A percentile compares a stretch with the other conserved stretches of the same genome.
These are phyloP conservation scores for Globisporangium paddicum DNA, from an alignment of 352 stramenopile species.

Conservation along the genomic window DNA sequence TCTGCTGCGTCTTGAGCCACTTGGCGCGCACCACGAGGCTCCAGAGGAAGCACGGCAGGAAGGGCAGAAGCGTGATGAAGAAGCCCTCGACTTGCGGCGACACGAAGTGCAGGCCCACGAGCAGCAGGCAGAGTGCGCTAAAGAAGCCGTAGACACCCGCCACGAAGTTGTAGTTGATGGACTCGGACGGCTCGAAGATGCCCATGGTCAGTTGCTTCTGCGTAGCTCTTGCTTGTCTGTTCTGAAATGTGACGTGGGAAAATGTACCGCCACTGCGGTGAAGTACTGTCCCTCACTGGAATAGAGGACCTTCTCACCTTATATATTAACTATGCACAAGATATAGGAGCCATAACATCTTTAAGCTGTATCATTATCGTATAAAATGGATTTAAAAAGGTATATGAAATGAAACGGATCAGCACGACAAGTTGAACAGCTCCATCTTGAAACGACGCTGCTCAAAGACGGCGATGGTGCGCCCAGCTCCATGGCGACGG, in stretches of 20 bases:
- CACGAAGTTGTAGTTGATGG: constrained; percentile 91
- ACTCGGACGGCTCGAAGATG: constrained; percentile 61
- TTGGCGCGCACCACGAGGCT: constrained; percentile 69
- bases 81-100: constrained; percentile 69
- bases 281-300: neutral
- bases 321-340: neutral
- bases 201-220: no score
- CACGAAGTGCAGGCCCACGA: constrained; percentile 61
- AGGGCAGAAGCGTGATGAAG: constrained; percentile 81
- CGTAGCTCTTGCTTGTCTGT: constrained; percentile 5
- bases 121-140: constrained; percentile 45
- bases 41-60: constrained; percentile 81
- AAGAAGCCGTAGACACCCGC: constrained; percentile 71
- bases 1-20: constrained; percentile 50
- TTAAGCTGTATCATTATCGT: no score
- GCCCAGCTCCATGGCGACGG: neutral
- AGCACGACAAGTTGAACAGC: neutral
- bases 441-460: constrained; percentile 4
- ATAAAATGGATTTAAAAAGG: no score
- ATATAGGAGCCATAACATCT: neutral
- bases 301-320: neutral
- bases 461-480: constrained; percentile 3
- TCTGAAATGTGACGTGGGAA: neutral
- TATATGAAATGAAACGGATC: neutral
- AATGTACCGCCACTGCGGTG: neutral